Evolutionary conservation across 2,329 filamentous ascomycete species (phyloP).

Genomic region (Paraphoma chrysanthemicola): DNA sequence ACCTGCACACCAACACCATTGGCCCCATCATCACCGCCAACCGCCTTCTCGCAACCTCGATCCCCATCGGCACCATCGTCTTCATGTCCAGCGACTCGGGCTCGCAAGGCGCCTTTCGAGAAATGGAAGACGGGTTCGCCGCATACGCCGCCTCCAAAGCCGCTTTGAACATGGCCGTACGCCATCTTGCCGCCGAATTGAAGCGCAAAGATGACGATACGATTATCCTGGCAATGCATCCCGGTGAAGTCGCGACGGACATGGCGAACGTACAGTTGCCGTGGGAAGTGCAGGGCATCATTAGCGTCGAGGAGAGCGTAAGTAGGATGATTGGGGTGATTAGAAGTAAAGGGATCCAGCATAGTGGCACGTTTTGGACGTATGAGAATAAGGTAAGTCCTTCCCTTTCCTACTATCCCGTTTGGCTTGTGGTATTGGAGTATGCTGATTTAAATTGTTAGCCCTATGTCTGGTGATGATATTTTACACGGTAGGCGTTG

Average conservation of each 20-base stretch:
- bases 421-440: too few relatives aligned
- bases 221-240: constrained; percentile 63
- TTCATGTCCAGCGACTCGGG: constrained; percentile 66
- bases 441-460: constrained; percentile 12
- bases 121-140: constrained; percentile 65
- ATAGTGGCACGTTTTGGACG: constrained; percentile 64
- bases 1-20: constrained; percentile 65
- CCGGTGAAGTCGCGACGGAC: constrained; percentile 64
- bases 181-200: constrained; percentile 64
- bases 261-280: constrained; percentile 61
- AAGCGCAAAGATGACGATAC: constrained; percentile 58
- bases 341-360: constrained; percentile 54
- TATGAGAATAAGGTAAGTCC: constrained; percentile 59
- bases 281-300: constrained; percentile 62
- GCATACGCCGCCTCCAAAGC: constrained; percentile 65
- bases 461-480: constrained; percentile 40
- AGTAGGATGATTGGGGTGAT: constrained; percentile 60
- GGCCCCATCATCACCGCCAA: constrained; percentile 65
- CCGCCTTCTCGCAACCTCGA: constrained; percentile 56
- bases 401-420: background rate
- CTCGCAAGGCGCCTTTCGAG: constrained; percentile 58
- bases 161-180: constrained; percentile 63
- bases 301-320: constrained; percentile 59
- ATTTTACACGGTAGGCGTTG: too few relatives aligned
- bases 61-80: constrained; percentile 58